Evolutionary conservation across 768 basidiomycete genomes (phyloP).

Genomic region (Kwoniella dejecticola): DNA sequence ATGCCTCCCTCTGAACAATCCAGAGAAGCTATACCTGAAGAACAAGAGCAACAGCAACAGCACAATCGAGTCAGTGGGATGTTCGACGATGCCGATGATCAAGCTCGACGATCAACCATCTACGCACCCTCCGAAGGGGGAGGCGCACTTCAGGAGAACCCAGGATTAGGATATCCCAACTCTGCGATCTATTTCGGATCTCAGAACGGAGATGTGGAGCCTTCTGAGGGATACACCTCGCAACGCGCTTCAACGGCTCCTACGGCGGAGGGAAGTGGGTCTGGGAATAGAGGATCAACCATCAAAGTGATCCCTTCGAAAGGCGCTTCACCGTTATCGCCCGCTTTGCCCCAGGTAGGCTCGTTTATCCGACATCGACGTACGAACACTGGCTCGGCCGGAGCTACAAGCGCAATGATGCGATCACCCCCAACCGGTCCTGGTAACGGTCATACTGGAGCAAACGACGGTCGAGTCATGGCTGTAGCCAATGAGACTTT

Average conservation of each 20-base stretch:
- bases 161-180: slow-evolving; percentile 51
- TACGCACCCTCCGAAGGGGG: slow-evolving; percentile 29
- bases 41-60: not conserved
- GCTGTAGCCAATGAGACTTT: slow-evolving; percentile 54
- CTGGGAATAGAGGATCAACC: slow-evolving; percentile 35
- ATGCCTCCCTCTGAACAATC: slow-evolving; percentile 26
- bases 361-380: slow-evolving; percentile 42
- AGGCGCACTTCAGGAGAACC: slow-evolving; percentile 14
- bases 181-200: slow-evolving; percentile 52
- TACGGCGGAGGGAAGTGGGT: too few relatives aligned
- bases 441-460: not conserved
- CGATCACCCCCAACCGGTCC: slow-evolving; percentile 13
- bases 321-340: slow-evolving; percentile 37
- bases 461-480: slow-evolving; percentile 43
- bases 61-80: slow-evolving; percentile 28
- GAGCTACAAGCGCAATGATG: slow-evolving; percentile 6
- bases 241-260: slow-evolving; percentile 21
- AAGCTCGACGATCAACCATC: slow-evolving; percentile 35
- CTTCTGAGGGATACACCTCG: slow-evolving; percentile 15
- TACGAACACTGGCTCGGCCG: slow-evolving; percentile 20
- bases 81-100: slow-evolving; percentile 49
- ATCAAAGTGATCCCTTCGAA: slow-evolving; percentile 44
- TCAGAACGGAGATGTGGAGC: slow-evolving; percentile 26
- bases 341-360: slow-evolving; percentile 52
- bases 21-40: slow-evolving; percentile 16